Percentiles rank a stretch among this genome's conserved stretches.
These are phyloP conservation scores for Peribolospora baueri DNA, from an alignment of 768 basidiomycete genomes.

Conservation along the genomic window DNA sequence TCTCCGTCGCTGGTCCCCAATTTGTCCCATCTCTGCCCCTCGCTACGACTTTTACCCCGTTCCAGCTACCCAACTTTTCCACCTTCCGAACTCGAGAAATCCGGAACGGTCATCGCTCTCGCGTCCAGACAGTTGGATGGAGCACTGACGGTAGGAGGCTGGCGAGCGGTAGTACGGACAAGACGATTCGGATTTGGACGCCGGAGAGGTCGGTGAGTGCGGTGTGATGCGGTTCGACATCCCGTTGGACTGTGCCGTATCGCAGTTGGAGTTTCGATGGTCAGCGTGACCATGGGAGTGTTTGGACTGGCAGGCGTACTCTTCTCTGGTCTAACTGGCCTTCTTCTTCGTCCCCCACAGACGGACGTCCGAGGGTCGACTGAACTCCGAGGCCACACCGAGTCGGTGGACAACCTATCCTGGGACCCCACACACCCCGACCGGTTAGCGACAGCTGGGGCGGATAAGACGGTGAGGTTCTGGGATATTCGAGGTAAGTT, in stretches of 20 bases:
- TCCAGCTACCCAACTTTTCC: no score
- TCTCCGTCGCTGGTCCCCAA: no score
- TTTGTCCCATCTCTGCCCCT: no score
- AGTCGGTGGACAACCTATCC: no score
- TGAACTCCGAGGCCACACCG: no score
- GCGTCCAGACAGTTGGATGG: neutral
- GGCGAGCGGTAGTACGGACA: conserved; percentile 5
- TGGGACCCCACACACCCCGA: no score
- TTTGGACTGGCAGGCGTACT: neutral
- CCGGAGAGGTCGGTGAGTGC: conserved; percentile 8
- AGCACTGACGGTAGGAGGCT: conserved; percentile 8
- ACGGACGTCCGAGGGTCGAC: no score
- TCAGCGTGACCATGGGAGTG: neutral
- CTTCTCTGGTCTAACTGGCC: no score
- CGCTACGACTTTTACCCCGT: no score
- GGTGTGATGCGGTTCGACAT: neutral
- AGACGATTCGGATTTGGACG: conserved; percentile 6
- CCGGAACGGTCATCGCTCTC: no score
- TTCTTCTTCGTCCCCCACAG: no score
- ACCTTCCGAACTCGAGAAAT: no score
- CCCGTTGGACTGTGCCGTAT: neutral
- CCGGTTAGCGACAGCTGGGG: neutral
- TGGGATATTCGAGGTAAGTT: conserved; percentile 1
- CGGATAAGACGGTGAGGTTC: neutral
- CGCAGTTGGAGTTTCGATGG: neutral